These are phyloP conservation scores for Nannizziopsis barbatae DNA, from an alignment of 2,329 filamentous ascomycete species.

Conservation along the genomic window DNA sequence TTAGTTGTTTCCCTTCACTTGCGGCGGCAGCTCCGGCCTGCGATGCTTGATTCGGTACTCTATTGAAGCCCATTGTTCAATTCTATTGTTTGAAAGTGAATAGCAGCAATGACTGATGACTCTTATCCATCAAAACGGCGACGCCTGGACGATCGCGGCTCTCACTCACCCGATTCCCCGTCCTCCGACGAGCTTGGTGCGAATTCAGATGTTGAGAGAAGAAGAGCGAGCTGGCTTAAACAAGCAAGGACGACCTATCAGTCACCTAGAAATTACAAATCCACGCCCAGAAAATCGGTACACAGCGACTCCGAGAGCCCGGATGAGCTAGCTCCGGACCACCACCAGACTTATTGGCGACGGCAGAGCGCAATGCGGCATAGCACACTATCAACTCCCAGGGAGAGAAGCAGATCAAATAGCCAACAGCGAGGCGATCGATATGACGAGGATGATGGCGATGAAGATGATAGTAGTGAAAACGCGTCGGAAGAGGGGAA, in stretches of 20 bases:
- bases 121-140: slow-evolving; percentile 21
- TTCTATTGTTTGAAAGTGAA: background rate
- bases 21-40: background rate
- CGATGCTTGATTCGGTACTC: too few species aligned
- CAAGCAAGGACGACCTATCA: slow-evolving; percentile 9
- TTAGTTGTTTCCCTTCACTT: background rate
- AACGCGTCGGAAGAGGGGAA: slow-evolving; percentile 14
- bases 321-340: slow-evolving; percentile 36
- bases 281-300: background rate
- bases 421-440: slow-evolving; percentile 3
- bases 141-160: slow-evolving; percentile 22
- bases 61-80: too few species aligned
- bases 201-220: slow-evolving; percentile 27
- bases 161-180: slow-evolving; percentile 18
- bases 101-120: slow-evolving; percentile 11
- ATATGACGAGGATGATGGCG: slow-evolving; percentile 9
- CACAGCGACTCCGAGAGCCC: slow-evolving; percentile 31
- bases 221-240: slow-evolving; percentile 27
- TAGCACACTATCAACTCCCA: slow-evolving; percentile 19
- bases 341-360: slow-evolving; percentile 28
- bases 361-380: slow-evolving; percentile 13
- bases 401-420: slow-evolving; percentile 13
- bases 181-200: slow-evolving; percentile 32
- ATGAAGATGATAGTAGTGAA: slow-evolving; percentile 17
- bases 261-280: slow-evolving; percentile 9